A percentile compares a stretch with the other conserved stretches of the same genome.
These are phyloP conservation scores for Penicillium sclerotigenum DNA, from an alignment of 2,329 filamentous ascomycete species.

Conservation along the genomic window DNA sequence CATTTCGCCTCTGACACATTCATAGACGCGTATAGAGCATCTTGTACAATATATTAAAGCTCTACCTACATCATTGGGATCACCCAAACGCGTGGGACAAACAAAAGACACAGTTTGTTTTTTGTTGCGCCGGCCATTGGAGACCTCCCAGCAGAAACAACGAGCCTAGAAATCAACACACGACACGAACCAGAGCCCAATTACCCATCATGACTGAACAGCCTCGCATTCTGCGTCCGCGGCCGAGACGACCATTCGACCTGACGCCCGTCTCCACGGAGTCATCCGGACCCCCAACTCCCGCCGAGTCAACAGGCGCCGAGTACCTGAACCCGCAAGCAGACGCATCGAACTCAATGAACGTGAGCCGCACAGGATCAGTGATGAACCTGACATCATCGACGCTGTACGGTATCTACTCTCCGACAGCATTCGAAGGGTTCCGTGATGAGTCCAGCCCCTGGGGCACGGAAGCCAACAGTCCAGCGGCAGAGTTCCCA, in stretches of 20 bases:
- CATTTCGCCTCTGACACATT: background rate
- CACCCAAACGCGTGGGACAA: background rate
- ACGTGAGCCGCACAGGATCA: conserved; percentile 68
- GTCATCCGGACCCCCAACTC: conserved; percentile 42
- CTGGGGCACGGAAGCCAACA: conserved; percentile 74
- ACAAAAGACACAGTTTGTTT: background rate
- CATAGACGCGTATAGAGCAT: background rate
- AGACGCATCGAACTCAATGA: conserved; percentile 36
- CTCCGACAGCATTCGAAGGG: conserved; percentile 58
- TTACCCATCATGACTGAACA: conserved; percentile 32
- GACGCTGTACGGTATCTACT: conserved; percentile 89
- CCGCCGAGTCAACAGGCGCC: conserved; percentile 36
- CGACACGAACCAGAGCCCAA: background rate
- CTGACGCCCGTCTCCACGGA: conserved; percentile 49
- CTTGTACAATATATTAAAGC: background rate
- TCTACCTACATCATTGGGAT: background rate
- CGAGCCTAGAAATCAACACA: background rate
- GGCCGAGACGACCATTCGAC: conserved; percentile 69
- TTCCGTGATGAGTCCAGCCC: conserved; percentile 64
- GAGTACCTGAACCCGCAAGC: conserved; percentile 35
- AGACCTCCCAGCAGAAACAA: background rate
- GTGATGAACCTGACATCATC: conserved; percentile 83
- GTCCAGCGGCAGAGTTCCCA: conserved; percentile 52
- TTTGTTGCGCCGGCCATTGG: conserved; percentile 6
- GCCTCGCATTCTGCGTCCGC: conserved; percentile 63